These are phyloP conservation scores for Pseudogymnoascus sp. DNA, from an alignment of 2,329 filamentous ascomycete species.

Conservation along the genomic window DNA sequence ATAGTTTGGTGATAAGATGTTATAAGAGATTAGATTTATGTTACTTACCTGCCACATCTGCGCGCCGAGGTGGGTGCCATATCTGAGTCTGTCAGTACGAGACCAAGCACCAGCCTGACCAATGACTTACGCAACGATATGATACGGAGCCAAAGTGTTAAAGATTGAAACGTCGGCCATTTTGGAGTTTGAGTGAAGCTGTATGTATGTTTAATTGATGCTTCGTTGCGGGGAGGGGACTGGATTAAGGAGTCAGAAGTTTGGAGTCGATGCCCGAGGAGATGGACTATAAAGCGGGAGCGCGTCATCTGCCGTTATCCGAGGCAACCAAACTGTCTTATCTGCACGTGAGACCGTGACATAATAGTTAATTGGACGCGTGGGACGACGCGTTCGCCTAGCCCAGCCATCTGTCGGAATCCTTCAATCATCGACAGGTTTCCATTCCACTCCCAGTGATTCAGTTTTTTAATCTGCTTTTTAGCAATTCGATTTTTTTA, in stretches of 20 bases:
- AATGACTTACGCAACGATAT: constrained; percentile 60
- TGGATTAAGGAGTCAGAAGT: background rate
- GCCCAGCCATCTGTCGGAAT: constrained; percentile 13
- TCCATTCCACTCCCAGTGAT: background rate
- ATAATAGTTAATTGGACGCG: constrained; percentile 4
- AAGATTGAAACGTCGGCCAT: constrained; percentile 37
- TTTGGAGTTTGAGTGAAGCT: constrained; percentile 14
- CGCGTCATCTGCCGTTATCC: constrained; percentile 7
- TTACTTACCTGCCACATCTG: constrained; percentile 71
- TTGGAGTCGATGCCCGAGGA: background rate
- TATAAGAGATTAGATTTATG: background rate
- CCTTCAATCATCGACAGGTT: background rate
- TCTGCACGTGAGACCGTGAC: constrained; percentile 20
- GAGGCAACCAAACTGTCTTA: background rate
- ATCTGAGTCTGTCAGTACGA: constrained; percentile 45
- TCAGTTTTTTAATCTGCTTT: background rate
- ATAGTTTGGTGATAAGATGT: background rate
- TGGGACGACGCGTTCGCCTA: constrained; percentile 6
- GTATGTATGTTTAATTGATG: constrained; percentile 2
- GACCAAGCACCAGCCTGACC: constrained; percentile 9
- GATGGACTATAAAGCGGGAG: background rate
- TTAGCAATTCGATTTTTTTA: background rate
- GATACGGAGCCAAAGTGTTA: constrained; percentile 64
- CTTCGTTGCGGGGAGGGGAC: background rate
- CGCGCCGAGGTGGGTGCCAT: constrained; percentile 79